Evolutionary conservation across 1,139 yeast species (phyloP).

Genomic region (Pichia norvegensis): DNA sequence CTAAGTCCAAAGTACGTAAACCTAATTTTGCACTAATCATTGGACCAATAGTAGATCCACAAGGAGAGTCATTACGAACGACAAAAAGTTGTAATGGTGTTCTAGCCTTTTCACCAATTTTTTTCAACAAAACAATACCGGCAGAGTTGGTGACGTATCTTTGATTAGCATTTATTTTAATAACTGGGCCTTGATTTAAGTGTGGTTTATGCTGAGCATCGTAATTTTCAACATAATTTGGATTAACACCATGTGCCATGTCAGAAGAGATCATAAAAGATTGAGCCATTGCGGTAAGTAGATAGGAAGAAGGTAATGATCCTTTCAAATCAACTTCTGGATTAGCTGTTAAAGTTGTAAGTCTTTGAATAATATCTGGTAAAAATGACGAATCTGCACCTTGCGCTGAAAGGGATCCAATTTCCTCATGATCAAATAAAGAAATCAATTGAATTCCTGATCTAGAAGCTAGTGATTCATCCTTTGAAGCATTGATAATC

Average conservation of each 20-base stretch:
- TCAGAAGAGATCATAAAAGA: constrained; percentile 90
- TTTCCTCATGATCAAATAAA: constrained; percentile 90
- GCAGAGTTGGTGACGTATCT: constrained; percentile 91
- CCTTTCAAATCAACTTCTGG: constrained; percentile 32
- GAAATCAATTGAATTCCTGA: constrained; percentile 64
- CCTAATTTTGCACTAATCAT: constrained; percentile 85
- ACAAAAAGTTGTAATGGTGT: constrained; percentile 80
- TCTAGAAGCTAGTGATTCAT: constrained; percentile 34
- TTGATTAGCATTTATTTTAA: constrained; percentile 91
- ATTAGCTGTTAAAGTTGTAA: constrained; percentile 43
- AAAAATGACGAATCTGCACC: constrained; percentile 93
- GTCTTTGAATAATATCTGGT: constrained; percentile 66
- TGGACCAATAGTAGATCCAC: constrained; percentile 97
- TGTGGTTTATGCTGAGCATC: constrained; percentile 75
- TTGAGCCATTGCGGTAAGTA: constrained; percentile 63
- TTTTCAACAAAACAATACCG: constrained; percentile 72
- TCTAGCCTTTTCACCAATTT: constrained; percentile 55
- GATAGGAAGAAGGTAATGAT: constrained; percentile 28
- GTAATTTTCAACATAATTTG: constrained; percentile 72
- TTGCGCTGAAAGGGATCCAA: constrained; percentile 89
- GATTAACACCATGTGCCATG: constrained; percentile 96
- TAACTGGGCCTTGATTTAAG: constrained; percentile 83
- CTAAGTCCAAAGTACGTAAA: constrained; percentile 81
- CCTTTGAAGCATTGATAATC: constrained; percentile 46
- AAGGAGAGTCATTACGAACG: constrained; percentile 83